Conservation (phyloP, 306 rosid species). For the Gastrolobium villosum region DNA sequence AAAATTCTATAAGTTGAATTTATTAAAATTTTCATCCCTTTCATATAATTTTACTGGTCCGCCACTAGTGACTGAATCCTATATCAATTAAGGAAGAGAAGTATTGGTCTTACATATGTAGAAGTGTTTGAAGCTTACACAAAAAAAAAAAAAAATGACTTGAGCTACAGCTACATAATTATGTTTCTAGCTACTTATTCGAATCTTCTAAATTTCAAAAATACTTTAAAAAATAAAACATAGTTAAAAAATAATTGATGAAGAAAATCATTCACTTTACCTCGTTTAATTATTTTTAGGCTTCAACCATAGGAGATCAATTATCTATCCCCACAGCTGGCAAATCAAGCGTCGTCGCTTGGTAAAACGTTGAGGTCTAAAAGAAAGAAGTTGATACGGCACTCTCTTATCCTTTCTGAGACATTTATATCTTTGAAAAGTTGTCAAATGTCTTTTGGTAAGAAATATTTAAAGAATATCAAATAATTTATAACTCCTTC, state of each 20-base stretch:
- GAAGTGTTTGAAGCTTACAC: not conserved
- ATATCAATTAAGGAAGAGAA: not conserved
- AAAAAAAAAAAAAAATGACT: not conserved
- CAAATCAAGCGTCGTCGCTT: slow-evolving; percentile 52
- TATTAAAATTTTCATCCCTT: too few species aligned
- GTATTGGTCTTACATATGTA: not conserved
- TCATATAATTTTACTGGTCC: too few species aligned
- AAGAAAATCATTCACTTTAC: not conserved
- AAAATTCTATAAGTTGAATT: too few species aligned
- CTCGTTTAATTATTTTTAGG: not conserved
- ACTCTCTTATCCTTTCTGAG: not conserved
- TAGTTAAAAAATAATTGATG: not conserved
- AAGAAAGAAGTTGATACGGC: not conserved
- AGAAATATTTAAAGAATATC: not conserved
- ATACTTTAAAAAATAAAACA: not conserved
- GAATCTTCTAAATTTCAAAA: not conserved
- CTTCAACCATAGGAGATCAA: slow-evolving; percentile 28
- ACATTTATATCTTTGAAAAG: not conserved
- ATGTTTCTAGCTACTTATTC: not conserved
- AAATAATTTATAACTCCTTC: not conserved
- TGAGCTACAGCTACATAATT: not conserved
- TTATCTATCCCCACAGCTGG: slow-evolving; percentile 34
- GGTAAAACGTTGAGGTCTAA: slow-evolving; percentile 37
- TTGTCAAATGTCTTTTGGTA: not conserved
- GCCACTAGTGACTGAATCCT: too few species aligned